Conservation (phyloP, 345 rosid genomes). For the Turnera subulata region DNA sequence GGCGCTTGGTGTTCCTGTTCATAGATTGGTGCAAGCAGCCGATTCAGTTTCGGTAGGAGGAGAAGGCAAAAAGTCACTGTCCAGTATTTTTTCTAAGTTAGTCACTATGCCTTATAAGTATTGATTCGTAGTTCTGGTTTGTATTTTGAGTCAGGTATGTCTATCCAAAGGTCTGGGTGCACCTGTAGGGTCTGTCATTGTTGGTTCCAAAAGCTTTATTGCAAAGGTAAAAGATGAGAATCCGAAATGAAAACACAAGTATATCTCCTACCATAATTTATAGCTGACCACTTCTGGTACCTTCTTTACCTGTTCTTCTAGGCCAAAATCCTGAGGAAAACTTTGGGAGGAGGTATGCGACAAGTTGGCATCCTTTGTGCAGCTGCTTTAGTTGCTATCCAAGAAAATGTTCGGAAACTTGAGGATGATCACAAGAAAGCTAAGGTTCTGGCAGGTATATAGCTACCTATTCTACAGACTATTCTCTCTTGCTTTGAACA, state of each 20-base stretch:
- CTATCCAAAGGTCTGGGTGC: constrained; percentile 93
- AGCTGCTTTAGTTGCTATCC: constrained; percentile 74
- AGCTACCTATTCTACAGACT: background rate
- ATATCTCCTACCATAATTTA: background rate
- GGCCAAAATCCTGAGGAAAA: constrained; percentile 86
- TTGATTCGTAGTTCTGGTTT: too few relatives aligned
- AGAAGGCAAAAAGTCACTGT: background rate
- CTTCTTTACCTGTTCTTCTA: constrained; percentile 16
- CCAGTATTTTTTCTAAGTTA: background rate
- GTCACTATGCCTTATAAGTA: background rate
- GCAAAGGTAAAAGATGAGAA: constrained; percentile 44
- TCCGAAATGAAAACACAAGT: constrained; percentile 4
- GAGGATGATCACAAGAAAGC: constrained; percentile 78
- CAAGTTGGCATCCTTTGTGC: constrained; percentile 82
- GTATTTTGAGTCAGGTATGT: constrained; percentile 45
- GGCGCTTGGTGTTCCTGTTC: constrained; percentile 86
- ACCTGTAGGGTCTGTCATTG: constrained; percentile 88
- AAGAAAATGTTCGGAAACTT: constrained; percentile 61
- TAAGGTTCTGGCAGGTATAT: constrained; percentile 68
- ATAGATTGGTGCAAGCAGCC: constrained; percentile 78
- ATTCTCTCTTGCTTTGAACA: background rate
- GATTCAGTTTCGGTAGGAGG: constrained; percentile 74
- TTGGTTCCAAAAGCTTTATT: constrained; percentile 74
- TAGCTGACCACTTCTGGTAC: background rate
- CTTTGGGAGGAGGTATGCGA: constrained; percentile 97